phyloP scores from a whole-genome alignment of 2,329 filamentous ascomycete species.

The Graphilbum fragrans region DNA sequence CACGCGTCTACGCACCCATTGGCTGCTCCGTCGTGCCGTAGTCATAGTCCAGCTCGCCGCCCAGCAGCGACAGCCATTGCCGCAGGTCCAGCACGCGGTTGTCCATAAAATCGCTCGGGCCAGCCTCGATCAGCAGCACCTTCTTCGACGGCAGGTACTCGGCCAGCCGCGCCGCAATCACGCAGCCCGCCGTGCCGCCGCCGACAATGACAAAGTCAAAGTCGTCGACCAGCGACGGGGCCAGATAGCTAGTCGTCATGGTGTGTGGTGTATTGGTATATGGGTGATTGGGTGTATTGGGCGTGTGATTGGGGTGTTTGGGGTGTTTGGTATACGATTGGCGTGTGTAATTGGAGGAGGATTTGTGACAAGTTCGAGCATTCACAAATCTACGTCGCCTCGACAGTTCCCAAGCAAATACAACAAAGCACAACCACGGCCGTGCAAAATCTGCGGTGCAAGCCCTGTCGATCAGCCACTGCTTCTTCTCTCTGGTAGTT shows the following conservation, averaged over 20 bases:
- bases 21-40: conserved; percentile 84
- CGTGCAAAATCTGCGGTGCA: too few species aligned
- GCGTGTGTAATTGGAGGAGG: too few species aligned
- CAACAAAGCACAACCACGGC: too few species aligned
- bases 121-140: conserved; percentile 75
- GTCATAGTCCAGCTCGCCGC: conserved; percentile 83
- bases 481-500: too few species aligned
- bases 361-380: too few species aligned
- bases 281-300: too few species aligned
- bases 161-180: conserved; percentile 67
- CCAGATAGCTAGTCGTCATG: conserved; percentile 58
- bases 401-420: too few species aligned
- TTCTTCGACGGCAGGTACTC: conserved; percentile 67
- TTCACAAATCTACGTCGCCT: too few species aligned
- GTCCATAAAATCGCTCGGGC: conserved; percentile 80
- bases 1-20: conserved; percentile 30
- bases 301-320: too few species aligned
- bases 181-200: conserved; percentile 77
- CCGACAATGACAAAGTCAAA: conserved; percentile 82
- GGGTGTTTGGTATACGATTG: too few species aligned
- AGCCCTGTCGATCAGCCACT: too few species aligned
- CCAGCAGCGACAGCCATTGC: conserved; percentile 75
- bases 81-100: conserved; percentile 77
- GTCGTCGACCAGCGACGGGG: conserved; percentile 48
- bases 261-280: neutral